Base-by-base conservation (phyloP, 1,284 basidiomycete species). In the Cerrena zonata region DNA sequence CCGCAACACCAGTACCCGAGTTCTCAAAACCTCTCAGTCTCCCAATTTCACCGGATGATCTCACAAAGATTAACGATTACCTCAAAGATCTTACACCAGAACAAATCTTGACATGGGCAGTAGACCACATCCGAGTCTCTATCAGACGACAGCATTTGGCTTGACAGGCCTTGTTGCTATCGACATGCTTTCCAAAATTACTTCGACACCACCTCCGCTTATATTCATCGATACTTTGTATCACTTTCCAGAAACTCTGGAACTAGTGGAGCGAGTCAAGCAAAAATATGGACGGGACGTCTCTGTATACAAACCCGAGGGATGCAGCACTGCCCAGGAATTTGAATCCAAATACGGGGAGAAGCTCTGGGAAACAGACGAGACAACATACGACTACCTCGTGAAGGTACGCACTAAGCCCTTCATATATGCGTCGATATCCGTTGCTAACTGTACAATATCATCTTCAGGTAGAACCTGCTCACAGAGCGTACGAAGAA, bases 201-300 rank as follows among this genome's bases (percentile, higher is more conserved):
- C 80, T 5, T 56, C 72, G 22, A 65, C 70, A 2, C 78, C 81
- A 0, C 88, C 88, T 1, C 83, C 86, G 1, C 75, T 89, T 18
- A 93, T 96, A 70, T 96, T 97, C 73, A 72, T 96, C 65, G 95
- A 99, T 73, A 98, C 95, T 0, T 78, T 99, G 10, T 94, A 98
- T 68, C 96, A 99, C 74, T 98, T 99, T 69, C 75, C 79, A 2
- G 92, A 97, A 72, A 99, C 95, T 4, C 82, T 95, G 58, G 83
- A 87, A 56, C 81, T 99, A 40, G 88, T 94, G 2, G 79, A 87
- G 49, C 83, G 84, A 30, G 89, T 93, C 11, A 84, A 87, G 61
- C 70, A 77, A 60, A 83, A 78, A 58, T 99, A 99, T 67, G 71
- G 76, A 23, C 76, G 85, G 22, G 76, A 80, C 2, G 75, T 98